These are phyloP conservation scores for Neurospora hispaniola DNA, from an alignment of 495 filamentous ascomycete species.

Conservation along the genomic window DNA sequence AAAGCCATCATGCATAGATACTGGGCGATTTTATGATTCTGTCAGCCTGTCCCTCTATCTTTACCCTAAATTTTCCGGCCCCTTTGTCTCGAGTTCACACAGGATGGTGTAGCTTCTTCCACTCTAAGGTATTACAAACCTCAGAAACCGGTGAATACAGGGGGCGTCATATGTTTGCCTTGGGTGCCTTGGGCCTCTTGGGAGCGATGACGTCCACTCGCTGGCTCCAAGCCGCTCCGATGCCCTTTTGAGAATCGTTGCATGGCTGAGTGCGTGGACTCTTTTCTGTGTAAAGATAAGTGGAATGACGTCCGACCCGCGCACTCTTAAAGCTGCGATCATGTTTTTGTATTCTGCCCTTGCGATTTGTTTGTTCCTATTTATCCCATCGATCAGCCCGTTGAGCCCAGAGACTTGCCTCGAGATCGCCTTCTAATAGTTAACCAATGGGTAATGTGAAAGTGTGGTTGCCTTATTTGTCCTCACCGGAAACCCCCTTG, in stretches of 20 bases:
- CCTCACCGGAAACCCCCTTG: not conserved
- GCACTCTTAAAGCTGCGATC: not conserved
- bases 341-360: not conserved
- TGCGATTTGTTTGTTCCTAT: not conserved
- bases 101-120: not conserved
- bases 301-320: not conserved
- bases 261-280: not conserved
- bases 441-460: not conserved
- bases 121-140: not conserved
- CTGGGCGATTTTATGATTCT: not conserved
- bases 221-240: not conserved
- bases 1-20: not conserved
- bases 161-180: not conserved
- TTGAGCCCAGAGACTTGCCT: not conserved
- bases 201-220: not conserved
- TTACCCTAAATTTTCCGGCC: not conserved
- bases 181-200: not conserved
- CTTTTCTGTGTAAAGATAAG: not conserved
- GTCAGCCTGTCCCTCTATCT: not conserved
- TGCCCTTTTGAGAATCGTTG: not conserved
- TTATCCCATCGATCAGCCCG: not conserved
- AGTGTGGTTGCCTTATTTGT: not conserved
- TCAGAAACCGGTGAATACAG: not conserved
- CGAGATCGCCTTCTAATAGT: not conserved
- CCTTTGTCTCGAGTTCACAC: not conserved